These are phyloP conservation scores for Microcyclospora pomicola DNA, from an alignment of 2,329 filamentous ascomycete genomes.

Conservation along the genomic window DNA sequence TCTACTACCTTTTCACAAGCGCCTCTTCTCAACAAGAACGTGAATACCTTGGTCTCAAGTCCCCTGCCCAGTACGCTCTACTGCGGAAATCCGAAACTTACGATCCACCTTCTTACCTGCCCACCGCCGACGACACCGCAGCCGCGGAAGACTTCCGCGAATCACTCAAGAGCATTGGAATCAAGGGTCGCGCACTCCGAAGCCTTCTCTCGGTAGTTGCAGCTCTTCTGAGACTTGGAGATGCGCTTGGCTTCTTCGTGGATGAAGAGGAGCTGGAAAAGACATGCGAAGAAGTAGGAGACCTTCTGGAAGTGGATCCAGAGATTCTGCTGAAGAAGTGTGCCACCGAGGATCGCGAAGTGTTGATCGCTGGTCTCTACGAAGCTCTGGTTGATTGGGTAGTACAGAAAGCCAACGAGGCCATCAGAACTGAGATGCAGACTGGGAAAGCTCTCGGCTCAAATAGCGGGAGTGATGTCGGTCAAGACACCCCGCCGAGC, in stretches of 20 bases:
- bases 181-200: slow-evolving; percentile 72
- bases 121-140: slow-evolving; percentile 82
- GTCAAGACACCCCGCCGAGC: slow-evolving; percentile 49
- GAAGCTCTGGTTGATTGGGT: slow-evolving; percentile 94
- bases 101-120: slow-evolving; percentile 71
- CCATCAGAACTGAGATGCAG: slow-evolving; percentile 64
- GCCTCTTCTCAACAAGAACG: slow-evolving; percentile 78
- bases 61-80: slow-evolving; percentile 61
- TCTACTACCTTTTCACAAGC: slow-evolving; percentile 92
- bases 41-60: slow-evolving; percentile 72
- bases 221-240: slow-evolving; percentile 78
- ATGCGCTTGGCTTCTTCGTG: slow-evolving; percentile 71
- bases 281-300: slow-evolving; percentile 79
- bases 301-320: slow-evolving; percentile 72
- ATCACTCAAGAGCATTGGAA: slow-evolving; percentile 79
- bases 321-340: slow-evolving; percentile 67
- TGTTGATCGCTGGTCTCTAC: slow-evolving; percentile 75
- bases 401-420: slow-evolving; percentile 71
- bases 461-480: slow-evolving; percentile 48
- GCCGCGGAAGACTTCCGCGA: slow-evolving; percentile 85
- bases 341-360: slow-evolving; percentile 69
- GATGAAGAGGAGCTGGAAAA: slow-evolving; percentile 76
- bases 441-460: slow-evolving; percentile 52
- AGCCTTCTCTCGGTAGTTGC: slow-evolving; percentile 76
- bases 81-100: slow-evolving; percentile 77